phyloP scores from a whole-genome alignment of 331 rosid species.

The Malus hybrid region DNA sequence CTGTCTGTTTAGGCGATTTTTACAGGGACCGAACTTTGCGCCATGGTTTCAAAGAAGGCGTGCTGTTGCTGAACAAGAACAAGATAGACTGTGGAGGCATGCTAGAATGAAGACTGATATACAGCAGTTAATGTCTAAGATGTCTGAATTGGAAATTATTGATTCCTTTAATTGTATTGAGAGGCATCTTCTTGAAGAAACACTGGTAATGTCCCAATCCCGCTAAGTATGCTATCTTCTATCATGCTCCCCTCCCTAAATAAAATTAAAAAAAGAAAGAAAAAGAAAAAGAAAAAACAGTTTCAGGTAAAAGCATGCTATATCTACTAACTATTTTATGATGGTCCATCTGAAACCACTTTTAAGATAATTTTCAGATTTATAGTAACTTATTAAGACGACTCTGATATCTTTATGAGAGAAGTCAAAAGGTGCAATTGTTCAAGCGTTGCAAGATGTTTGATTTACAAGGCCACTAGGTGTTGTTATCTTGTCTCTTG shows the following conservation, averaged over 20 bases:
- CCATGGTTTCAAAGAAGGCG: conserved; percentile 92
- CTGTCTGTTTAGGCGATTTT: conserved; percentile 57
- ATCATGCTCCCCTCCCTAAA: background rate
- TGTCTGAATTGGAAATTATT: conserved; percentile 79
- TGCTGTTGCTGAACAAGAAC: conserved; percentile 78
- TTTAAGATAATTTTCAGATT: background rate
- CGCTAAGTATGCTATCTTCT: background rate
- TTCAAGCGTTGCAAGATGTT: background rate
- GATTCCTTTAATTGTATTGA: conserved; percentile 80
- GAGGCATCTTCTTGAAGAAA: conserved; percentile 65
- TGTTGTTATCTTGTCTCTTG: background rate
- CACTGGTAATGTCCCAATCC: conserved; percentile 41
- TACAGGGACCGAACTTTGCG: conserved; percentile 79
- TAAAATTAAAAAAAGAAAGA: background rate
- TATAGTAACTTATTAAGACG: background rate
- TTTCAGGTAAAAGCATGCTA: background rate
- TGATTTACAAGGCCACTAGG: conserved; percentile 1
- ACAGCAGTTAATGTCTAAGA: conserved; percentile 47
- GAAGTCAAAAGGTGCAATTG: too few species aligned
- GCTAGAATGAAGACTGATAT: conserved; percentile 74
- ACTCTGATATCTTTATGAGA: background rate
- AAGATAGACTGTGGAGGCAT: conserved; percentile 71
- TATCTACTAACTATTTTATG: background rate
- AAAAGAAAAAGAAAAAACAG: too few species aligned
- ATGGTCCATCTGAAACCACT: background rate